Conservation (phyloP, 1,284 basidiomycete genomes). For the Malassezia pachydermatis region DNA sequence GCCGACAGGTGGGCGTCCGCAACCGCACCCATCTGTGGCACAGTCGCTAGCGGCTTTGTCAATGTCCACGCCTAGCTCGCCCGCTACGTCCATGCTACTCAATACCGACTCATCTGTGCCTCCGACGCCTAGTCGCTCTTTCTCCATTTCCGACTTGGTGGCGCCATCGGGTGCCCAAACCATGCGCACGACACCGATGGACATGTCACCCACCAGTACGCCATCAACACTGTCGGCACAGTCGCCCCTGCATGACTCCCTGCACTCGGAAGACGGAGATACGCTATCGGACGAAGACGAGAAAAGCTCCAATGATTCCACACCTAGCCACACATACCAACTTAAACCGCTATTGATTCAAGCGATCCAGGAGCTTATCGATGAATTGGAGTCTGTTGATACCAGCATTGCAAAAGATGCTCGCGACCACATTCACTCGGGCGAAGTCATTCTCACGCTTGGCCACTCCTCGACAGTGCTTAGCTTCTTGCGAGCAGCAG, state of each 20-base stretch:
- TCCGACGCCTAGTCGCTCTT: constrained; percentile 15
- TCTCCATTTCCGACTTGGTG: constrained; percentile 43
- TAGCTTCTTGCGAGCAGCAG: constrained; percentile 78
- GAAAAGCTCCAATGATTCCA: neutral
- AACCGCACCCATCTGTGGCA: constrained; percentile 17
- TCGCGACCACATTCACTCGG: constrained; percentile 89
- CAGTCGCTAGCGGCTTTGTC: constrained; percentile 24
- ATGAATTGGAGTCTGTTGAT: constrained; percentile 90
- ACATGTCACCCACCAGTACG: neutral
- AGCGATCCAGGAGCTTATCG: constrained; percentile 62
- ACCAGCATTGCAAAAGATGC: constrained; percentile 89
- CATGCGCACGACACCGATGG: neutral
- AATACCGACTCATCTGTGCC: neutral
- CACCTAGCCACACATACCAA: constrained; percentile 26
- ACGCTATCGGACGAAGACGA: no score
- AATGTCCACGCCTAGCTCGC: constrained; percentile 18
- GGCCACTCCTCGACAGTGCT: constrained; percentile 88
- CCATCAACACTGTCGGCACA: neutral
- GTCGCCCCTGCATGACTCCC: neutral
- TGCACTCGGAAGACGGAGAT: constrained; percentile 10
- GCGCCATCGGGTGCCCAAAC: neutral
- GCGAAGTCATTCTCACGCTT: constrained; percentile 90
- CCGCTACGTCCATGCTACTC: constrained; percentile 16
- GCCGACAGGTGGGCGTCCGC: neutral
- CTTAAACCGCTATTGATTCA: constrained; percentile 50